Evolutionary conservation across 2,329 filamentous ascomycete species (phyloP), one percentile per base, ranked within the genome.

Genomic region (Bipolaris gigantea): DNA sequence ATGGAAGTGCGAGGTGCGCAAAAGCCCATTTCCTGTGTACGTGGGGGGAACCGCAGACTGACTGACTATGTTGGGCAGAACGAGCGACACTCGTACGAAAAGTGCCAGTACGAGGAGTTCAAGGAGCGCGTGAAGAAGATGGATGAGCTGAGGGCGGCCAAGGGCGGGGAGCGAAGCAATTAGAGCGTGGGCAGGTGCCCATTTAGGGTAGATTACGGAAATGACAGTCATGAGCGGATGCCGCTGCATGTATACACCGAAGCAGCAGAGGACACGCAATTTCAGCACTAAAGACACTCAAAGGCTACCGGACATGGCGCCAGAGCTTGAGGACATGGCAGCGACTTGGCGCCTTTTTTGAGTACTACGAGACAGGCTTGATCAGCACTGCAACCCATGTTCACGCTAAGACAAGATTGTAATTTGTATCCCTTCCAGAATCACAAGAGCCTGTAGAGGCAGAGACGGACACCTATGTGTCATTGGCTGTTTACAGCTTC

Each of bases 41-140:
- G 33, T 21, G 41, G 21, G 48, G 32, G 21, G 4, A 36, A 8
- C 16, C 25, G 45, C n/a, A 32, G 34, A 40, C 21, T 4, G 47
- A 55, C 65, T 70, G 50, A 72, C 56, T 3, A 1, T 19, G 10
- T 21, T n/a, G 8, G 16, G 55, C 73, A 97, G 94, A 87, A 92
- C 76, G 94, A 99, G 83, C 84, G 94, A 81, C 94, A 99, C 80
- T 89, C 87, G 72, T 99, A 99, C 83, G 94, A 99, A 76, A 97
- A 97, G 78, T 99, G 94, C 85, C 94, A 99, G 74, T 99, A 99
- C 79, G 89, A 89, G 62, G 94, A 97, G 76, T 99, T 99, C 83
- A 96, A 96, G 86, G 91, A 93, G 84, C 87, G 94, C 55, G 94
- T 99, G 62, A 90, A 89, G 73, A 97, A 96, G 87, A 99, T 99